Base-by-base conservation (phyloP, 148 eudicot species). In the Persicaria maculosa region DNA sequence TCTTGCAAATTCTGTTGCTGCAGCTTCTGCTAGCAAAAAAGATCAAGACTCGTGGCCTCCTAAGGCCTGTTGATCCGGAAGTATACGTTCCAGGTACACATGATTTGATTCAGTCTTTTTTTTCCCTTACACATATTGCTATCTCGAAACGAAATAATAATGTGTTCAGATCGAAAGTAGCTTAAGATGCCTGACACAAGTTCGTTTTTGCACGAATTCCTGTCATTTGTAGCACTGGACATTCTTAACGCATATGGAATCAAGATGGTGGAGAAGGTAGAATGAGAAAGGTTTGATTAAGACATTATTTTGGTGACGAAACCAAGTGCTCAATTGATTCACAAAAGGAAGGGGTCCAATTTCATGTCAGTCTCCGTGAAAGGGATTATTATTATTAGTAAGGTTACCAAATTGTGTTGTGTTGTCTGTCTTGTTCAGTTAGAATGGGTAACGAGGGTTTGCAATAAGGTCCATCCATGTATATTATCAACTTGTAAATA, bases 11-110 rank as follows among this genome's bases (percentile, higher is more conserved):
- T 71, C 54, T 71, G 40, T 70, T 17, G 25, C 77, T 75, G 52
- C 92, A 96, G 99, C 97, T 96, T 71, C 69, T 96, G 77, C 91
- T 96, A 25, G 83, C 86, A 43, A 87, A 90, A 69, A 90, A 87
- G 81, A 84, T 96, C 77, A 85, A 82, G 77, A 83, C 84, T 50
- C 86, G 83, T 46, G 99, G 99, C 15, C 84, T 96, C 71, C 79
- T 96, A 68, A 89, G 99, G 83, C 99, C 99, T 19, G 72, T 86
- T 57, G 80, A 79, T 78, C 91, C 96, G 15, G 97, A 95, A 84
- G 96, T 95, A 65, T 94, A 94, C 73, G 81, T 79, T 73, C 97
- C 98, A 81, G 98, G 98, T 90, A 83, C 22, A 16, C 50, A n/a
- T 15, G 15, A 14, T 65, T 17, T 17, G n/a, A 14, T 10, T 19